A percentile compares a stretch with the other conserved stretches of the same genome.
These are phyloP conservation scores for Nigrospora osmanthi DNA, from an alignment of 2,329 filamentous ascomycete species.

Conservation along the genomic window DNA sequence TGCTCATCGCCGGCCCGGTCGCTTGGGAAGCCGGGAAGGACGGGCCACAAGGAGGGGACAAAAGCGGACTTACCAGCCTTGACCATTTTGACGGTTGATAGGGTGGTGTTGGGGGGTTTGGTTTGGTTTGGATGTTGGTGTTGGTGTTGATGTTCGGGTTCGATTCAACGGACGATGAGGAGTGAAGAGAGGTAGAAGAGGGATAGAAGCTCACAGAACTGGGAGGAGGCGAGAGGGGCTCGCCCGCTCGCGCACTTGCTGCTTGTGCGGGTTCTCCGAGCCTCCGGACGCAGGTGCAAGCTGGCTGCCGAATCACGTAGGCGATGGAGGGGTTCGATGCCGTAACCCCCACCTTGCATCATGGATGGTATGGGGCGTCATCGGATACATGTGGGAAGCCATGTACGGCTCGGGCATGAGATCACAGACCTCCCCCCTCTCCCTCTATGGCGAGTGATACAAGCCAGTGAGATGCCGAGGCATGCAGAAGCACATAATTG, in stretches of 20 bases:
- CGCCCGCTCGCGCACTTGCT: background rate
- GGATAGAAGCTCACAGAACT: background rate
- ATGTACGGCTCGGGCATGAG: too few species aligned
- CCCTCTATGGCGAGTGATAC: too few species aligned
- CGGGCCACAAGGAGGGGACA: background rate
- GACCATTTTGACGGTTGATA: constrained; percentile 76
- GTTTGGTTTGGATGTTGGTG: constrained; percentile 7
- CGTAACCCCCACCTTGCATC: too few species aligned
- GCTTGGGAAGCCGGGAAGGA: constrained; percentile 8
- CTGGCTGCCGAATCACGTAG: background rate
- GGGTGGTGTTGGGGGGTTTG: constrained; percentile 8
- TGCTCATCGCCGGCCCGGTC: constrained; percentile 27
- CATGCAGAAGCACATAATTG: too few species aligned
- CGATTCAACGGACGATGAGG: background rate
- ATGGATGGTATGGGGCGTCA: too few species aligned
- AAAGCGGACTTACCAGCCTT: constrained; percentile 52
- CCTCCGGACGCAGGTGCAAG: background rate
- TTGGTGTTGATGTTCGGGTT: too few species aligned
- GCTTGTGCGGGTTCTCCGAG: background rate
- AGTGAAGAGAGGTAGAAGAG: background rate
- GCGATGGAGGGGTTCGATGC: too few species aligned
- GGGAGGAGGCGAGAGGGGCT: background rate
- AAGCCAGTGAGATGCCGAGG: too few species aligned
- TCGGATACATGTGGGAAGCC: too few species aligned
- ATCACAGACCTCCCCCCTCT: too few species aligned